Evolutionary conservation across 2,329 filamentous ascomycete species (phyloP).

Genomic region (Claviceps pazoutovae): DNA sequence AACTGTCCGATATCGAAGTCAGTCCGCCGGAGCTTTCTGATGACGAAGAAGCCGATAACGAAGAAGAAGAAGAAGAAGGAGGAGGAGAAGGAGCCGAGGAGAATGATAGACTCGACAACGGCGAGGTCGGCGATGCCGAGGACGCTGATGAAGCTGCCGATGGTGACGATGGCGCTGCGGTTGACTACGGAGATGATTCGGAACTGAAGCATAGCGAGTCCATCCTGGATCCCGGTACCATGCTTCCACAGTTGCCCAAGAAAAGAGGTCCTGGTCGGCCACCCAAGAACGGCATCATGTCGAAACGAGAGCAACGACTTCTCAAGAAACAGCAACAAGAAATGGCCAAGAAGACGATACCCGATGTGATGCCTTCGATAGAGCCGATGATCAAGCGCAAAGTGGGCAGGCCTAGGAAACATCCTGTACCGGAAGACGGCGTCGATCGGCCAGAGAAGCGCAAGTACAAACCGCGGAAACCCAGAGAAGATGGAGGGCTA

Average conservation of each 20-base stretch:
- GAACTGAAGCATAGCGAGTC: conserved; percentile 16
- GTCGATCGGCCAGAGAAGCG: conserved; percentile 45
- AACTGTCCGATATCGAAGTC: conserved; percentile 30
- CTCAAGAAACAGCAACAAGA: conserved; percentile 42
- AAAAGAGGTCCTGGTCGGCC: conserved; percentile 68
- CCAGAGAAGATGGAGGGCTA: conserved; percentile 37
- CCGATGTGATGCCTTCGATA: conserved; percentile 28
- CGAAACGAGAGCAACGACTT: conserved; percentile 56
- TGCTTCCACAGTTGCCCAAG: conserved; percentile 37
- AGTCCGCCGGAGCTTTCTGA: conserved; percentile 28
- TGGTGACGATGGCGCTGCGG: conserved; percentile 11
- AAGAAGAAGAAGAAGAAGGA: conserved; percentile 11
- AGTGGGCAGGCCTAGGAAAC: conserved; percentile 50
- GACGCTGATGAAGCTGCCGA: conserved; percentile 7
- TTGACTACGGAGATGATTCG: conserved; percentile 7
- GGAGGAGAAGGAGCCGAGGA: neutral
- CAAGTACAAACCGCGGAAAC: conserved; percentile 51
- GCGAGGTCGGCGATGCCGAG: conserved; percentile 8
- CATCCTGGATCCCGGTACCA: conserved; percentile 19
- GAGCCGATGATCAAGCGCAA: conserved; percentile 47
- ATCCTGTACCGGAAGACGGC: conserved; percentile 43
- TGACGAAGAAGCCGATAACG: conserved; percentile 21
- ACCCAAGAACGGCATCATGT: conserved; percentile 73
- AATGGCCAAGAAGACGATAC: conserved; percentile 35
- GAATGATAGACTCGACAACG: conserved; percentile 10